Base-by-base conservation (phyloP, 164 flowering plant genomes). In the Sextonia rubra region DNA sequence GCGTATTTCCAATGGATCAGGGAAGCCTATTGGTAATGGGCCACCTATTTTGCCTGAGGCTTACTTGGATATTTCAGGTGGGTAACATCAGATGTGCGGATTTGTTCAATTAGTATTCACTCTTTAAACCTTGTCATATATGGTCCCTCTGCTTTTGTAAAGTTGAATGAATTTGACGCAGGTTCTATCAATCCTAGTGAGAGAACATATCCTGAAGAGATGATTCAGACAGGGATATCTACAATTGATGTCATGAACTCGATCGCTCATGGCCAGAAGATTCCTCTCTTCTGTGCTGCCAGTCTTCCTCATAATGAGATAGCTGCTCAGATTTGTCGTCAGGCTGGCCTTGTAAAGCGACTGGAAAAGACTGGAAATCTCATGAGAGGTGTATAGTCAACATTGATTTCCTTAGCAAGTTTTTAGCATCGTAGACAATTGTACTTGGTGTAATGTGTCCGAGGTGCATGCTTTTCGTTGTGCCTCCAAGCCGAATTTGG, bases 171-270 rank as follows among this genome's bases (percentile, higher is more conserved):
- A 24, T 64, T 47, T 47, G 67, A 71, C 64, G 26, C 78, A 93
- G 98, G 97, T 83, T 96, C 99, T 48, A 96, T 95, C 76, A 93
- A 95, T 74, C 99, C 99, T 69, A 93, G 97, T 79, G 99, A 95
- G 86, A 90, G 99, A 84, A 93, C 99, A 44, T 95, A 95, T 76
- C 98, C 98, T 47, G 99, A 95, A 78, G 99, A 95, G 78, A 96
- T 96, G 99, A 96, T 96, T 70, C 98, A 96, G 82, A 96, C 99
- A 1, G 98, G 99, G 60, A 93, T 93, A 79, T 96, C 98, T 37
- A 96, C 98, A 12, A 96, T 96, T 81, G 99, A 96, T 83, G 98
- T 96, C 74, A 96, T 96, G 99, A 96, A 96, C 68, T 96, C 99
- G 49, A 93, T 96, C 81, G 98, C 99, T 76, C 84, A 97, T 77